These are phyloP conservation scores for Picea mariana DNA, from an alignment of 83 land plant species.

Conservation along the genomic window DNA sequence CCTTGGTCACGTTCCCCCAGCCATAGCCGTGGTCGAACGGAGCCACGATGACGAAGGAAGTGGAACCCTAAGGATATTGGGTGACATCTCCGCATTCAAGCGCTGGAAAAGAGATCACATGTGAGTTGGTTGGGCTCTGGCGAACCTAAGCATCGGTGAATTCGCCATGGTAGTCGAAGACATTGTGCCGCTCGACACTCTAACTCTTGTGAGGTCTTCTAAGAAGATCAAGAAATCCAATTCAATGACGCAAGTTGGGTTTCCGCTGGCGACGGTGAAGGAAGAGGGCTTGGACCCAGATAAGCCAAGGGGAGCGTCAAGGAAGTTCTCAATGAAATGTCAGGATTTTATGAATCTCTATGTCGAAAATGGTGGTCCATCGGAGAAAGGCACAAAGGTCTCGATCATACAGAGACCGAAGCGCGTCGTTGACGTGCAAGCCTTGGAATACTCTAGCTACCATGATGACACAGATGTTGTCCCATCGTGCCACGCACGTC, in stretches of 20 bases:
- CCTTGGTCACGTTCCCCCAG: slow-evolving; percentile 45
- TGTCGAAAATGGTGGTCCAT: too few relatives aligned
- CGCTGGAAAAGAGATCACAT: slow-evolving; percentile 68
- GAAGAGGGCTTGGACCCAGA: not conserved
- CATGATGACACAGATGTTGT: slow-evolving; percentile 81
- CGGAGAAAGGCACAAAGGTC: too few relatives aligned
- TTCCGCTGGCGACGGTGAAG: not conserved
- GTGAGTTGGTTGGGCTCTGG: slow-evolving; percentile 63
- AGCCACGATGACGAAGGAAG: too few relatives aligned
- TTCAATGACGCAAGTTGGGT: not conserved
- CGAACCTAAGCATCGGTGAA: slow-evolving; percentile 57
- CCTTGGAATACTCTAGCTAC: too few relatives aligned
- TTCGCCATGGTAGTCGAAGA: slow-evolving; percentile 73
- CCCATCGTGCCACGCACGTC: slow-evolving; percentile 53
- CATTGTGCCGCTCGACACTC: slow-evolving; percentile 6
- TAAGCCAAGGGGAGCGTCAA: too few relatives aligned
- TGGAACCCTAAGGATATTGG: slow-evolving; percentile 41
- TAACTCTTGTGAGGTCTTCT: too few relatives aligned
- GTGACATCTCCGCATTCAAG: slow-evolving; percentile 64
- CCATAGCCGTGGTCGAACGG: slow-evolving; percentile 58
- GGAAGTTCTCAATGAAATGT: too few relatives aligned
- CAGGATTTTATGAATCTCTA: too few relatives aligned
- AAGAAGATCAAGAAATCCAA: not conserved
- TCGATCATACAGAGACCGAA: too few relatives aligned
- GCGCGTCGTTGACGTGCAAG: too few relatives aligned